Percentiles rank a stretch among this genome's conserved stretches.
Evolutionary conservation across 1,284 basidiomycete genomes (phyloP).

Genomic region (Microbotryum violaceum): DNA sequence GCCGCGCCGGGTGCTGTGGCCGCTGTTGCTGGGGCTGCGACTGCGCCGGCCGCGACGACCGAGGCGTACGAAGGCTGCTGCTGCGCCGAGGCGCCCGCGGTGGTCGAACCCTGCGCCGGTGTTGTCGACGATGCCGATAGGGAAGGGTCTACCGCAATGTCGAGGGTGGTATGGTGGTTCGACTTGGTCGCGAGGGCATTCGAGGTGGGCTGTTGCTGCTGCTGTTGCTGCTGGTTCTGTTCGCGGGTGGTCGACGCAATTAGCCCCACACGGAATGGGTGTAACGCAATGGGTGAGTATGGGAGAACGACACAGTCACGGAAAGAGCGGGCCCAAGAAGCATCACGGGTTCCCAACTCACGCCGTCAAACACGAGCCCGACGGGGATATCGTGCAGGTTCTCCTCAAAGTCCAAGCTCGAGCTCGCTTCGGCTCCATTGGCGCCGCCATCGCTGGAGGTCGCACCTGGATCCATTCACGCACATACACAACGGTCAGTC

Average conservation of each 20-base stretch:
- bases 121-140: no score
- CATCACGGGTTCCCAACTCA: not conserved
- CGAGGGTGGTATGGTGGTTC: no score
- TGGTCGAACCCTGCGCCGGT: no score
- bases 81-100: no score
- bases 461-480: no score
- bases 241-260: not conserved
- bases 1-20: not conserved
- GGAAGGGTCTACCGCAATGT: no score
- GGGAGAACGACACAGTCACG: not conserved
- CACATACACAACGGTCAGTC: no score
- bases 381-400: slow-evolving; percentile 22
- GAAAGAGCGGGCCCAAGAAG: not conserved
- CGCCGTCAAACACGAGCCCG: slow-evolving; percentile 1
- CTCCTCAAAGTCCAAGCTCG: slow-evolving; percentile 15
- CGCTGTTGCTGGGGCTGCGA: not conserved
- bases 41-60: no score
- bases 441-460: no score
- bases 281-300: not conserved
- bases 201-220: not conserved
- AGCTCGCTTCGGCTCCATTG: no score
- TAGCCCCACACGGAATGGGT: not conserved
- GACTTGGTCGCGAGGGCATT: no score
- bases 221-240: not conserved
- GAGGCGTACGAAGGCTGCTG: no score